phyloP scores from a whole-genome alignment of 805 yeast species.

The Diddensiella transvaalensis region DNA sequence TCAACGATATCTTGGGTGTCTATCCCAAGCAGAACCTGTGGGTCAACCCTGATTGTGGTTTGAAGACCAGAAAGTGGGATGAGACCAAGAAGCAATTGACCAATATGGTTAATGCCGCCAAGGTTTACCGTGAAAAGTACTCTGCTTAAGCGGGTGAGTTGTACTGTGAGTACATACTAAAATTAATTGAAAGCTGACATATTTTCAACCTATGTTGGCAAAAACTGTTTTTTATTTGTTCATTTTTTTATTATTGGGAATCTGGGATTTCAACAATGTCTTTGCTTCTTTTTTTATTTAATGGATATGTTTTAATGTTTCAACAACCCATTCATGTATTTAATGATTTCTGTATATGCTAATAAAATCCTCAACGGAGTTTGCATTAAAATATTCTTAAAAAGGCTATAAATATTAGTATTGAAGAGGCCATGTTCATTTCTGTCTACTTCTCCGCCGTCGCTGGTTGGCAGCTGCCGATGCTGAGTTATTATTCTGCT shows the following conservation, averaged over 20 bases:
- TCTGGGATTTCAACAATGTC: conserved; percentile 19
- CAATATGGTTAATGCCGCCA: conserved; percentile 99
- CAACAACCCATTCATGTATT: conserved; percentile 18
- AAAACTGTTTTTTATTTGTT: conserved; percentile 1
- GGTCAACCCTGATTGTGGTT: conserved; percentile 99
- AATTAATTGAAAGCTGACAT: not conserved
- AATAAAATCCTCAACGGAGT: conserved; percentile 11
- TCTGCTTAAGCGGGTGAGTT: conserved; percentile 19
- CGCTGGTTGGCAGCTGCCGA: conserved; percentile 5
- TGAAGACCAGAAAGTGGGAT: conserved; percentile 99
- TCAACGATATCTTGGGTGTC: conserved; percentile 89
- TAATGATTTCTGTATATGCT: conserved; percentile 5
- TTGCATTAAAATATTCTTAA: conserved; percentile 2
- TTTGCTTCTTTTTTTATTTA: conserved; percentile 7
- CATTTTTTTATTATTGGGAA: conserved; percentile 8
- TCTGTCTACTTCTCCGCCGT: conserved; percentile 1
- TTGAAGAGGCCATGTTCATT: not conserved
- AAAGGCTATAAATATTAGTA: too few relatives aligned
- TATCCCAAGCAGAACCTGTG: conserved; percentile 98
- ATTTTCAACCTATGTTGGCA: conserved; percentile 7
- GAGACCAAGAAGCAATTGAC: conserved; percentile 93
- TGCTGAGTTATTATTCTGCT: not conserved
- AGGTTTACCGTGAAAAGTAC: conserved; percentile 75
- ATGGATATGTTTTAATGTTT: conserved; percentile 15
- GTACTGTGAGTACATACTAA: not conserved